Evolutionary conservation across 768 basidiomycete species (phyloP).

Genomic region (Kwoniella heveanensis): DNA sequence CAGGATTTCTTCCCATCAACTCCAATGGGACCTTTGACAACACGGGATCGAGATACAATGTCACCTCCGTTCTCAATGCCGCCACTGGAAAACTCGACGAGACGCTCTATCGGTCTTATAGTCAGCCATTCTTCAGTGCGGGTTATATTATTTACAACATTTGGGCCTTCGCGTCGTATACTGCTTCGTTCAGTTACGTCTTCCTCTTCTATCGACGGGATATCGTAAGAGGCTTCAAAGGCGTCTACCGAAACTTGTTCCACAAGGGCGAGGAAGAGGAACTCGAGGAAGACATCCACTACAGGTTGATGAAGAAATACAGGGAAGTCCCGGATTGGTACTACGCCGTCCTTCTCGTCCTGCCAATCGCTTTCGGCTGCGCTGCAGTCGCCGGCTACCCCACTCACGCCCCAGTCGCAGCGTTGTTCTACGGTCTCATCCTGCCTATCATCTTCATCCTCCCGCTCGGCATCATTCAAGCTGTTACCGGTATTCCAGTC

Average conservation of each 20-base stretch:
- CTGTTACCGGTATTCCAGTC: constrained; percentile 19
- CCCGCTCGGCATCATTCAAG: constrained; percentile 44
- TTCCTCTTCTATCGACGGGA: constrained; percentile 36
- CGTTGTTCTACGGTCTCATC: constrained; percentile 43
- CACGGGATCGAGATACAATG: constrained; percentile 61
- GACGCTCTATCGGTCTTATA: constrained; percentile 60
- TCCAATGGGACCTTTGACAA: constrained; percentile 57
- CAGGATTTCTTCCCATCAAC: constrained; percentile 57
- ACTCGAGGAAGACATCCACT: constrained; percentile 35
- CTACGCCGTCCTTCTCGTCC: constrained; percentile 61
- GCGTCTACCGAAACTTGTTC: constrained; percentile 16
- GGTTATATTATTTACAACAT: constrained; percentile 59
- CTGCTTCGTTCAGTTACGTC: constrained; percentile 28
- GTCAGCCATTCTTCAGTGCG: constrained; percentile 58
- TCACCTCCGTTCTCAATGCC: constrained; percentile 58
- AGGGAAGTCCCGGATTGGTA: constrained; percentile 63
- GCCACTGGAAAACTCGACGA: constrained; percentile 57
- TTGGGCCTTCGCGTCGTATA: constrained; percentile 59
- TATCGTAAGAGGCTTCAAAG: constrained; percentile 19
- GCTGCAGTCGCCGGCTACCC: constrained; percentile 53
- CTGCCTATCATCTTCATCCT: constrained; percentile 60
- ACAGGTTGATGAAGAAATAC: constrained; percentile 31
- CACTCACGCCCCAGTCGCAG: constrained; percentile 31
- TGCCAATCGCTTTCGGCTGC: constrained; percentile 61
- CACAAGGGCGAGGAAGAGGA: constrained; percentile 19